These are phyloP conservation scores for Actinomucor elegans DNA, from an alignment of 371 early-diverging fungal genomes.

Conservation along the genomic window DNA sequence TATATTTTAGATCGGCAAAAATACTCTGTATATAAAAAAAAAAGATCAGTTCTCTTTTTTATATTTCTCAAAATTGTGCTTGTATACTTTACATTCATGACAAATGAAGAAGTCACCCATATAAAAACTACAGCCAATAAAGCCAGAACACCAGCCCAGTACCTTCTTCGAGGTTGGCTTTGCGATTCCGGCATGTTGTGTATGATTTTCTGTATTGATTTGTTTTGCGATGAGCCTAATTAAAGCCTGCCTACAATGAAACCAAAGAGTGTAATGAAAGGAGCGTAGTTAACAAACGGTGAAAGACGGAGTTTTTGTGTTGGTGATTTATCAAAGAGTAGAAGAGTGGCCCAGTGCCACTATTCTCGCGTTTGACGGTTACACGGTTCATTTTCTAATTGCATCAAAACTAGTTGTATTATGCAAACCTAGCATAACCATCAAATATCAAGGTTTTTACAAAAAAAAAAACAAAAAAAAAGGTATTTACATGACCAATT, in stretches of 20 bases:
- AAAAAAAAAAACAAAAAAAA: no score
- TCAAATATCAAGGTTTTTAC: no score
- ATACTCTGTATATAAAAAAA: slow-evolving; percentile 48
- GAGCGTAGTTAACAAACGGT: no score
- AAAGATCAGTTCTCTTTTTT: neutral
- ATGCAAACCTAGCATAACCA: no score
- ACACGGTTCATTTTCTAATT: no score
- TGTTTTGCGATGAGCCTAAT: no score
- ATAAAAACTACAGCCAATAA: slow-evolving; percentile 74
- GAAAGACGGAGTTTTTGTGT: no score
- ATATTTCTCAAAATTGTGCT: neutral
- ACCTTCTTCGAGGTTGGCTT: slow-evolving; percentile 23
- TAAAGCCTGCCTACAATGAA: no score
- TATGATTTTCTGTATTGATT: neutral
- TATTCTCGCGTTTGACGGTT: no score
- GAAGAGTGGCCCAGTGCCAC: neutral
- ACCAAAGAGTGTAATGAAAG: no score
- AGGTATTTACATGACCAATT: no score
- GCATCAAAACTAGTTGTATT: no score
- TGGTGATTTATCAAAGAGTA: neutral
- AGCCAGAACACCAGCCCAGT: slow-evolving; percentile 54
- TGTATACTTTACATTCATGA: slow-evolving; percentile 64
- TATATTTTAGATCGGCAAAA: slow-evolving; percentile 67
- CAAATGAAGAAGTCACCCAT: slow-evolving; percentile 84
- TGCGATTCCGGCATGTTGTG: slow-evolving; percentile 16